Percentiles rank a stretch among this genome's conserved stretches.
Evolutionary conservation across 106 monocot genomes (phyloP).

Genomic region (Apostasia shenzhenica): DNA sequence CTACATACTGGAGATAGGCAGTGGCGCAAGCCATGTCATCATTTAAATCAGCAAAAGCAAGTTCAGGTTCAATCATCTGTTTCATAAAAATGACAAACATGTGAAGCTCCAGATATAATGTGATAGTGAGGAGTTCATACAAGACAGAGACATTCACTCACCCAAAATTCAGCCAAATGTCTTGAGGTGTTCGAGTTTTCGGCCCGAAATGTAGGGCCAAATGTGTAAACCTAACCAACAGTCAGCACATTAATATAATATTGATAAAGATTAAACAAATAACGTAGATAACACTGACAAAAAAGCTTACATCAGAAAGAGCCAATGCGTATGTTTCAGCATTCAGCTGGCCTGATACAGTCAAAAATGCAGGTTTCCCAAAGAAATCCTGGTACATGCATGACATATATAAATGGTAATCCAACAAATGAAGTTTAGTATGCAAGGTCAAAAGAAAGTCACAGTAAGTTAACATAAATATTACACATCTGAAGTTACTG

Average conservation of each 20-base stretch:
- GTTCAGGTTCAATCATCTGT: conserved; percentile 99
- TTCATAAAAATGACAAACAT: conserved; percentile 4
- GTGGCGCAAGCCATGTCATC: conserved; percentile 99
- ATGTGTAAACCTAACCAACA: conserved; percentile 77
- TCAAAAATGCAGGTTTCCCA: conserved; percentile 97
- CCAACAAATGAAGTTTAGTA: background rate
- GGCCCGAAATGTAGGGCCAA: conserved; percentile 97
- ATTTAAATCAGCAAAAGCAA: conserved; percentile 95
- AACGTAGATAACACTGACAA: background rate
- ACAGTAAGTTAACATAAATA: background rate
- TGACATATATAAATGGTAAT: background rate
- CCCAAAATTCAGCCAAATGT: conserved; percentile 99
- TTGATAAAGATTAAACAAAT: background rate
- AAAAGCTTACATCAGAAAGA: conserved; percentile 76
- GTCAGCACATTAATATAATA: background rate
- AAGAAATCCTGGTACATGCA: conserved; percentile 72
- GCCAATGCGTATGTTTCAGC: conserved; percentile 96
- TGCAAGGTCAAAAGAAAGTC: background rate
- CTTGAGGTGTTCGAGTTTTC: conserved; percentile 97
- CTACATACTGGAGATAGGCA: conserved; percentile 99
- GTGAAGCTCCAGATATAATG: conserved; percentile 1
- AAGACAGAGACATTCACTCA: conserved; percentile 20
- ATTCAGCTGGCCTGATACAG: conserved; percentile 96
- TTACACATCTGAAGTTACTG: background rate
- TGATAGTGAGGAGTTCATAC: conserved; percentile 3